Percentiles rank a stretch among this genome's conserved stretches.
phyloP scores from a whole-genome alignment of 2,329 filamentous ascomycete species.

The Xylaria digitata region DNA sequence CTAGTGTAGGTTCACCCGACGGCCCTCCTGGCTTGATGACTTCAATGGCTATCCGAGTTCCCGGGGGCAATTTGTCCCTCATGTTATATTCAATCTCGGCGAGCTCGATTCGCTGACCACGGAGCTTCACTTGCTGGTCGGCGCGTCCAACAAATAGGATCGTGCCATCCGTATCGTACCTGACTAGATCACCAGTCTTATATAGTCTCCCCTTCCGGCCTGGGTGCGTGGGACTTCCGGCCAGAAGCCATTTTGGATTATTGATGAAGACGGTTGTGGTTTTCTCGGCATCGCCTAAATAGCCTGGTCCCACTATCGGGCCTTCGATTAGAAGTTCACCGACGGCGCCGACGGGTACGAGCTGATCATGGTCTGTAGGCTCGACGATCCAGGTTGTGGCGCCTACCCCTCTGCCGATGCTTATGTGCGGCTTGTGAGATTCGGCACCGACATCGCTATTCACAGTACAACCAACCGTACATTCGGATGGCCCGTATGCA shows the following conservation, averaged over 20 bases:
- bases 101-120: slow-evolving; percentile 73
- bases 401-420: slow-evolving; percentile 61
- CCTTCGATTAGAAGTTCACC: slow-evolving; percentile 68
- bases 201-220: slow-evolving; percentile 63
- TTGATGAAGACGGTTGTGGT: slow-evolving; percentile 68
- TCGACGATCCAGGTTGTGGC: slow-evolving; percentile 65
- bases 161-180: slow-evolving; percentile 63
- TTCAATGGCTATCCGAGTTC: slow-evolving; percentile 59
- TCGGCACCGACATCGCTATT: slow-evolving; percentile 56
- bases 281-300: slow-evolving; percentile 68
- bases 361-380: slow-evolving; percentile 58
- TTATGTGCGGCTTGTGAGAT: slow-evolving; percentile 51
- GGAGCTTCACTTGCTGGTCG: slow-evolving; percentile 75
- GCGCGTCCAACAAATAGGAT: slow-evolving; percentile 71
- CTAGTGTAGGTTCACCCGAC: slow-evolving; percentile 57
- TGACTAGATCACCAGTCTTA: slow-evolving; percentile 70
- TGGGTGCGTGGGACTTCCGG: slow-evolving; percentile 50
- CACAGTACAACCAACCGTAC: slow-evolving; percentile 63
- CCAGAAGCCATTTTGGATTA: slow-evolving; percentile 63
- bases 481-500: slow-evolving; percentile 66
- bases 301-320: slow-evolving; percentile 71
- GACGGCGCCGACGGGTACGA: slow-evolving; percentile 61
- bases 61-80: slow-evolving; percentile 56
- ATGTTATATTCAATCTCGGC: slow-evolving; percentile 65
- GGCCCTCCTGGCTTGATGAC: slow-evolving; percentile 59